Base-by-base conservation (phyloP, 1,284 basidiomycete genomes). In the Abortiporus biennis region DNA sequence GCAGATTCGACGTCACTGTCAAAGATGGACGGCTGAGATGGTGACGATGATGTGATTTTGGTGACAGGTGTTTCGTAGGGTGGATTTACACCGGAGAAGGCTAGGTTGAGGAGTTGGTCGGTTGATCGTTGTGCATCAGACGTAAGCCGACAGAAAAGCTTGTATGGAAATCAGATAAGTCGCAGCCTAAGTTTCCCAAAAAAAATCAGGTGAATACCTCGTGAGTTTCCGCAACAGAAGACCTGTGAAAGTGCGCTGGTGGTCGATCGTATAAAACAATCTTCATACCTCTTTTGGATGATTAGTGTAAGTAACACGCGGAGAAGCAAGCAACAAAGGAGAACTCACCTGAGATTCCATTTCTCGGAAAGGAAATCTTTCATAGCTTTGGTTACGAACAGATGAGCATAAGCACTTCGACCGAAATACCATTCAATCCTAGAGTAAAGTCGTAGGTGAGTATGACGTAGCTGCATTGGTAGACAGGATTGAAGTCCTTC, bases 301-400 rank as follows among this genome's bases (percentile, higher is more conserved):
- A 16, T 16, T 3, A 38, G 49, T 33, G 44, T 17, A 21, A 35
- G 37, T n/a, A n/a, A n/a, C n/a, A n/a, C n/a, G n/a, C n/a, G n/a
- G n/a, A n/a, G n/a, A n/a, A n/a, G 27, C 37, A 30, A 6, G 36
- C 17, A 22, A 40, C 27, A 36, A 48, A 36, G 20, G 21, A 31
- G 36, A 15, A 74, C 86, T 44, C 49, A 91, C 88, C 79, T 64
- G 9, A 97, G 67, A 37, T 77, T 62, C 90, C 93, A 98, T 47
- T 87, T 72, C 29, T 74, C 64, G 2, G 75, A 68, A 21, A 99
- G 69, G 50, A 74, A 71, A 32, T 84, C 72, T 40, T 71, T 77
- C 85, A 99, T 92, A 1, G 92, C 92, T 33, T 76, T 65, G 0
- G 96, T 98, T 5, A 99, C 96, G 59, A 97, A 98, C 1, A 99